Conservation (phyloP, 306 rosid species). For the Prosopis cineraria region DNA sequence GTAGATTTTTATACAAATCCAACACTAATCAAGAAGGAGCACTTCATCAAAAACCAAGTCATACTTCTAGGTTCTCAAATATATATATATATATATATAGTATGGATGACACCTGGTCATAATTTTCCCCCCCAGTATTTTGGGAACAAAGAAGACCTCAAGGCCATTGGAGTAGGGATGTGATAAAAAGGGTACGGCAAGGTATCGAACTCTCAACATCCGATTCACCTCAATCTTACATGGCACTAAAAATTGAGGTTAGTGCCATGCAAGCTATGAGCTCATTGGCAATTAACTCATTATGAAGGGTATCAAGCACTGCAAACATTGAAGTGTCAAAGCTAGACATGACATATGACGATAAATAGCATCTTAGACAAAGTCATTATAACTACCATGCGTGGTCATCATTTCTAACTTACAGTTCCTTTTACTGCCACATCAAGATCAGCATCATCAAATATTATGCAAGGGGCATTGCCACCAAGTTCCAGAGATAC, state of each 20-base stretch:
- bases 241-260: not conserved
- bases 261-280: not conserved
- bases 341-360: not conserved
- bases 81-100: not conserved
- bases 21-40: conserved; percentile 21
- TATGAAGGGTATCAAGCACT: not conserved
- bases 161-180: not conserved
- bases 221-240: not conserved
- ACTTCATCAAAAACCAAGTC: not conserved
- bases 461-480: conserved; percentile 94
- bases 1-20: not conserved
- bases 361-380: conserved; percentile 17
- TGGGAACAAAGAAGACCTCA: not conserved
- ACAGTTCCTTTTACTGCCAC: conserved; percentile 95
- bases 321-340: not conserved
- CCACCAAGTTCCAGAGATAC: conserved; percentile 98
- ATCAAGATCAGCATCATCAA: conserved; percentile 95
- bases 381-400: conserved; percentile 25
- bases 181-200: not conserved
- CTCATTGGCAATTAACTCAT: not conserved
- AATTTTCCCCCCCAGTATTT: not conserved
- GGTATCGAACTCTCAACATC: not conserved
- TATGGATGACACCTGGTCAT: not conserved
- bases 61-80: conserved; percentile 14
- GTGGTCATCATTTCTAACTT: conserved; percentile 47